phyloP scores from a whole-genome alignment of 2,329 filamentous ascomycete species.

The Microascus cirrosus region DNA sequence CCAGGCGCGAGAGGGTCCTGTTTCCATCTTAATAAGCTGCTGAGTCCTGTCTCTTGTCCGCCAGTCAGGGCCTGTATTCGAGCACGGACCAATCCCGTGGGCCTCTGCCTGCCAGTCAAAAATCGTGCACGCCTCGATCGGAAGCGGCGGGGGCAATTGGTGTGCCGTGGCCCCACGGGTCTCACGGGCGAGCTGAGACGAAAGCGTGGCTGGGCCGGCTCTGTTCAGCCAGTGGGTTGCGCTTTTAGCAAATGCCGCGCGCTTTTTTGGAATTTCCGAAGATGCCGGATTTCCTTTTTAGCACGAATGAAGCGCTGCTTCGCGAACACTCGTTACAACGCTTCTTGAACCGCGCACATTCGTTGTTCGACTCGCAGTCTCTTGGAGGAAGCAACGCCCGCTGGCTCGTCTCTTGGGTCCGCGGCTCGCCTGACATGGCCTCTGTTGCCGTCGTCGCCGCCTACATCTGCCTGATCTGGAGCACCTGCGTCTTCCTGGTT shows the following conservation, averaged over 20 bases:
- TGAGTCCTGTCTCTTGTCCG: too few relatives aligned
- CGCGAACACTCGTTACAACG: neutral
- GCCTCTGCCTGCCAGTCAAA: neutral
- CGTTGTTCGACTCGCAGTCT: neutral
- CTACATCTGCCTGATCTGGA: slow-evolving; percentile 40
- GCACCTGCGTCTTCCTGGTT: slow-evolving; percentile 36
- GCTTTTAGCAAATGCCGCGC: too few relatives aligned
- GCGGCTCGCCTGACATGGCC: slow-evolving; percentile 1
- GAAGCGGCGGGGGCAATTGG: neutral
- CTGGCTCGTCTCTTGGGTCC: neutral
- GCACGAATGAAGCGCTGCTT: neutral
- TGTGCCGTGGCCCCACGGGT: too few relatives aligned
- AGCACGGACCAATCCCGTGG: neutral
- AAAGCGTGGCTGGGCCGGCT: too few relatives aligned
- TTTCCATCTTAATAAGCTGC: neutral
- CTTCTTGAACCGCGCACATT: neutral
- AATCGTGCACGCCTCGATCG: neutral
- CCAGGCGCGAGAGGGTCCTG: too few relatives aligned
- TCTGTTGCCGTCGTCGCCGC: slow-evolving; percentile 16
- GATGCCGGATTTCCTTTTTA: neutral
- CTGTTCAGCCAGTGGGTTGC: too few relatives aligned
- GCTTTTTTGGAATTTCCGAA: neutral
- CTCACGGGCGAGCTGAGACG: too few relatives aligned
- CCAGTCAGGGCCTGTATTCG: too few relatives aligned
- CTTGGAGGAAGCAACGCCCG: neutral